These are phyloP conservation scores for Quercus phellos DNA, from an alignment of 331 rosid species.

Conservation along the genomic window DNA sequence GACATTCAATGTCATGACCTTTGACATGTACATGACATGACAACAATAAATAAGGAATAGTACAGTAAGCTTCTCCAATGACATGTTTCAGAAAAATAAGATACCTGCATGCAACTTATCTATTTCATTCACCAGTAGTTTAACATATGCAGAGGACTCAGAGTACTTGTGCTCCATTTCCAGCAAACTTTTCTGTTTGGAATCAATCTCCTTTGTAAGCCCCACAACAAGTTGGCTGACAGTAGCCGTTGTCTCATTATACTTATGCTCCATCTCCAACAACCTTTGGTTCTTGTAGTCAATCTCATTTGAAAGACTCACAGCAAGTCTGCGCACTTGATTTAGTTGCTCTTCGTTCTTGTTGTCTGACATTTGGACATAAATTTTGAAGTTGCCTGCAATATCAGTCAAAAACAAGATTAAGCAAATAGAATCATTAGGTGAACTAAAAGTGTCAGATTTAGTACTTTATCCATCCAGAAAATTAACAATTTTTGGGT, in stretches of 20 bases:
- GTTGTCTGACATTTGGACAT: constrained; percentile 15
- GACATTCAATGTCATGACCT: too few species aligned
- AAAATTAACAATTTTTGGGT: not conserved
- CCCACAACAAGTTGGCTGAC: constrained; percentile 13
- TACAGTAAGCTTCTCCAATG: too few species aligned
- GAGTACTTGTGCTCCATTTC: constrained; percentile 27
- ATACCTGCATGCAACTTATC: not conserved
- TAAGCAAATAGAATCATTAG: not conserved
- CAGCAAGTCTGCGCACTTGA: constrained; percentile 5
- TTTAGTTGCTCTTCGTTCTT: constrained; percentile 8
- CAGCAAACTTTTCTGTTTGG: constrained; percentile 13
- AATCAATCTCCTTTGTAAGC: constrained; percentile 15
- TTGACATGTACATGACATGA: too few species aligned
- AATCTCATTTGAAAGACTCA: constrained; percentile 23
- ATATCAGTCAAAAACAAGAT: not conserved
- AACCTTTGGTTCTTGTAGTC: constrained; percentile 21
- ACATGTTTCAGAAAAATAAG: too few species aligned
- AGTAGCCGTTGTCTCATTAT: constrained; percentile 4
- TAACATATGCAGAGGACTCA: constrained; percentile 13
- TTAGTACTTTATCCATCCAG: not conserved
- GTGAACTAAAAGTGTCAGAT: not conserved
- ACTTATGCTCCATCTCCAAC: constrained; percentile 26
- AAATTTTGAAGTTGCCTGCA: constrained; percentile 17
- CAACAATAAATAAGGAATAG: too few species aligned
- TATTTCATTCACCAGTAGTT: constrained; percentile 11